Conservation (phyloP, 108 stramenopile species). For the Schizochytrium sp. region DNA sequence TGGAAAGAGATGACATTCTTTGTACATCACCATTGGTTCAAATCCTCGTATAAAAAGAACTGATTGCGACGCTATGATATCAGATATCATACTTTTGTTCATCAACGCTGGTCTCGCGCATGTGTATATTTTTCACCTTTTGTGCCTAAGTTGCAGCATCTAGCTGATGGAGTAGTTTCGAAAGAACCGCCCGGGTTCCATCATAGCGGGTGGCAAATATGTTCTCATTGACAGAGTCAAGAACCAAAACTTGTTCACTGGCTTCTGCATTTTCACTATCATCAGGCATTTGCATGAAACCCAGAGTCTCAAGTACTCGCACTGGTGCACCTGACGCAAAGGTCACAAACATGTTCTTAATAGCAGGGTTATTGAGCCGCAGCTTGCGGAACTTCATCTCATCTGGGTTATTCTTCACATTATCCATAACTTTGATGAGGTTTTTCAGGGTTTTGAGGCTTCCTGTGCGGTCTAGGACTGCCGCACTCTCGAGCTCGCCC, state of each 20-base stretch:
- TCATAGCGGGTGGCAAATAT: not conserved
- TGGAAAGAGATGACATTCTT: too few relatives aligned
- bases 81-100: not conserved
- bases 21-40: too few relatives aligned
- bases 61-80: too few relatives aligned
- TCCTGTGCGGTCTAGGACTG: slow-evolving; percentile 12
- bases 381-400: slow-evolving; percentile 72
- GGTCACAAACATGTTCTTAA: slow-evolving; percentile 2
- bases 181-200: not conserved
- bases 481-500: not conserved
- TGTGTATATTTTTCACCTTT: not conserved
- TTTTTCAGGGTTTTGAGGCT: slow-evolving; percentile 62
- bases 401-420: slow-evolving; percentile 67
- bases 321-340: slow-evolving; percentile 45
- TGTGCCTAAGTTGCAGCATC: not conserved
- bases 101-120: not conserved
- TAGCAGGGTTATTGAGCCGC: slow-evolving; percentile 66
- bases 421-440: slow-evolving; percentile 69
- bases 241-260: not conserved
- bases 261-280: not conserved
- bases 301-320: not conserved
- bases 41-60: too few relatives aligned
- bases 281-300: not conserved
- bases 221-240: not conserved
- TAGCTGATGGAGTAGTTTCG: not conserved